Evolutionary conservation across 768 basidiomycete species (phyloP), one percentile per base, ranked within the genome.

Genomic region (Leccinellum albellum): DNA sequence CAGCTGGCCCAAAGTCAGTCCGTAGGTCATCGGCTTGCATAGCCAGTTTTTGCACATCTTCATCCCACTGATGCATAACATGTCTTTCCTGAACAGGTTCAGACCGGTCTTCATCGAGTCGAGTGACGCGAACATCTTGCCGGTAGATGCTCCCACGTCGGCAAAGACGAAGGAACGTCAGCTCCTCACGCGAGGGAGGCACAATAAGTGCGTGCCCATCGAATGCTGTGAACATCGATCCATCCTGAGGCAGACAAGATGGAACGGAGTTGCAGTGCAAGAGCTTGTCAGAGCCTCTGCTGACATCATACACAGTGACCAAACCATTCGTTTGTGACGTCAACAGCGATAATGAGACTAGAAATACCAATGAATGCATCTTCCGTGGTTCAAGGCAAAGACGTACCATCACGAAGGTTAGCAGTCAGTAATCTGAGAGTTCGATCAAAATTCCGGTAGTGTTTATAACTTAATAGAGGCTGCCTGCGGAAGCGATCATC

Each of bases 251-350:
- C n/a, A 86, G 64, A 51, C 70, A 70, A 31, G 63, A 52, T 1
- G 86, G 83, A 3, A 70, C 60, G 7, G 70, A 64, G 54, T 79
- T 72, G 53, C 79, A 64, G 42, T 79, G 79, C n/a, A 84, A 57
- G 24, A 81, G 75, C 20, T 65, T 61, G 24, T 75, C 77, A 35
- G 57, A 52, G 15, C 70, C 56, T 28, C 72, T 74, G 35, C 78
- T 77, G 23, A 87, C 79, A 64, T 88, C 85, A 59, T 91, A 91
- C 4, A 87, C 64, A 2, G 85, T 83, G 14, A 86, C 70, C 33
- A 90, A 65, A 15, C 74, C 73, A 60, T 85, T 88, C 54, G 73
- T 79, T 3, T 78, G 78, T 4, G 89, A 88, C 1, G 80, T 82
- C 29, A 91, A 68, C 28, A 88, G 66, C 0, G 86, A 84, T 6